These are phyloP conservation scores for Nemania sp. DNA, from an alignment of 2,329 filamentous ascomycete genomes.

Conservation along the genomic window DNA sequence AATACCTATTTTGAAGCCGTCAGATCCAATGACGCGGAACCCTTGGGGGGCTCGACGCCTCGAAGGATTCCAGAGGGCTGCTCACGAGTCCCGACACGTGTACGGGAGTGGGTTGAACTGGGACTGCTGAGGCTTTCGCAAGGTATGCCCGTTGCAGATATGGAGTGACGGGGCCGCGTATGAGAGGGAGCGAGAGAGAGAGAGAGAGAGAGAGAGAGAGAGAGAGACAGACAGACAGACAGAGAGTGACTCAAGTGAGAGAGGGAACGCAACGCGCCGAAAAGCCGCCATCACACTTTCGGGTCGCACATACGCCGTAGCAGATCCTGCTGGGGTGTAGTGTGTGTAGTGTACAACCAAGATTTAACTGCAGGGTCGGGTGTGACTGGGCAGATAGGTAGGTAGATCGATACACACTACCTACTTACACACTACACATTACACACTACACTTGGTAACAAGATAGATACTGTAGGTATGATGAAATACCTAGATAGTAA, in stretches of 20 bases:
- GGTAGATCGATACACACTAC: neutral
- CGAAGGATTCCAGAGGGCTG: conserved; percentile 23
- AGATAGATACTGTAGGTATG: no score
- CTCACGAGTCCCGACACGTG: conserved; percentile 24
- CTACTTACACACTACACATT: no score
- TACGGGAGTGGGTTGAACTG: conserved; percentile 2
- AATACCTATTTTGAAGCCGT: neutral
- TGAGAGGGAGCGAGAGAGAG: conserved; percentile 1
- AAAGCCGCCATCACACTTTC: conserved; percentile 26
- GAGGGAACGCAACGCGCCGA: neutral
- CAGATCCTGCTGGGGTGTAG: conserved; percentile 11
- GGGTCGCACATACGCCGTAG: conserved; percentile 7
- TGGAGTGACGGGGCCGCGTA: conserved; percentile 1
- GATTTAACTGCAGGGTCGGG: conserved; percentile 3
- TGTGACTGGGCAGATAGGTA: neutral
- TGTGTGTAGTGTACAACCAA: neutral
- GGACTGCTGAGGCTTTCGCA: conserved; percentile 14
- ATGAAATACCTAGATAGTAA: no score
- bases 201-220: neutral
- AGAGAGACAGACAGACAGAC: no score
- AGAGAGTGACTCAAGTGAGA: no score
- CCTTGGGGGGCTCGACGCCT: conserved; percentile 7
- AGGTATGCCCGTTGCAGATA: conserved; percentile 17
- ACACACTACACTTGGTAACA: no score
- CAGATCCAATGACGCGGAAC: conserved; percentile 10